Percentiles rank a stretch among this genome's conserved stretches.
Evolutionary conservation across 2,329 filamentous ascomycete species (phyloP).

Genomic region (Cytospora piceicola): DNA sequence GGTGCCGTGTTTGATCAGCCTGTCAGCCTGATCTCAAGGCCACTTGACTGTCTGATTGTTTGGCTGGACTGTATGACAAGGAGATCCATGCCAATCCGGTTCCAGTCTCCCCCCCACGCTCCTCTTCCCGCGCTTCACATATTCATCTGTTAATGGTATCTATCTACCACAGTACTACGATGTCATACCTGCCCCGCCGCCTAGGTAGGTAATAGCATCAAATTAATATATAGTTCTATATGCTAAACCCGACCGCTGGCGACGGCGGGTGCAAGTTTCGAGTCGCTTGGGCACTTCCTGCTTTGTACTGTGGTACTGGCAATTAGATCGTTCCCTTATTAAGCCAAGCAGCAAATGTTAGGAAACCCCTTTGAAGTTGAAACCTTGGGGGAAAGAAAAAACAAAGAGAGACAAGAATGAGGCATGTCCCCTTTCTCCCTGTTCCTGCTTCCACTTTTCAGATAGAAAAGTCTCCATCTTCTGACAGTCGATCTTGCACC

Average conservation of each 20-base stretch:
- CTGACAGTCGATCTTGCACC: conserved; percentile 4
- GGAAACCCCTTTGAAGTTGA: not conserved
- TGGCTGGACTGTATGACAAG: conserved; percentile 22
- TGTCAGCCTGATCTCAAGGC: conserved; percentile 20
- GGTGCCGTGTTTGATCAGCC: conserved; percentile 14
- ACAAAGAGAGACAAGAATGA: not conserved
- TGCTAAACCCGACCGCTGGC: not conserved
- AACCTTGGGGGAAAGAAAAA: not conserved
- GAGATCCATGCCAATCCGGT: not conserved
- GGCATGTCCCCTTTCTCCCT: not conserved
- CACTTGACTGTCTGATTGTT: conserved; percentile 16
- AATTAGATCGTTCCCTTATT: not conserved
- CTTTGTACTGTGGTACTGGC: too few relatives aligned
- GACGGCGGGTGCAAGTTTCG: not conserved
- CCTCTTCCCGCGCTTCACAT: too few relatives aligned
- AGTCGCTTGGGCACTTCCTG: not conserved
- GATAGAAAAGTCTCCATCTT: not conserved
- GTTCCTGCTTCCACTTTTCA: not conserved
- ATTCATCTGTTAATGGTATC: too few relatives aligned
- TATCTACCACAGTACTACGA: too few relatives aligned
- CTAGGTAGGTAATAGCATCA: not conserved
- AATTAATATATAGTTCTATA: not conserved
- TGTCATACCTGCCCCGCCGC: not conserved
- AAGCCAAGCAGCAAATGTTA: too few relatives aligned
- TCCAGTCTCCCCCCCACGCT: too few relatives aligned